Evolutionary conservation across 805 yeast species (phyloP).

Genomic region (Kodamaea neixiangensis): DNA sequence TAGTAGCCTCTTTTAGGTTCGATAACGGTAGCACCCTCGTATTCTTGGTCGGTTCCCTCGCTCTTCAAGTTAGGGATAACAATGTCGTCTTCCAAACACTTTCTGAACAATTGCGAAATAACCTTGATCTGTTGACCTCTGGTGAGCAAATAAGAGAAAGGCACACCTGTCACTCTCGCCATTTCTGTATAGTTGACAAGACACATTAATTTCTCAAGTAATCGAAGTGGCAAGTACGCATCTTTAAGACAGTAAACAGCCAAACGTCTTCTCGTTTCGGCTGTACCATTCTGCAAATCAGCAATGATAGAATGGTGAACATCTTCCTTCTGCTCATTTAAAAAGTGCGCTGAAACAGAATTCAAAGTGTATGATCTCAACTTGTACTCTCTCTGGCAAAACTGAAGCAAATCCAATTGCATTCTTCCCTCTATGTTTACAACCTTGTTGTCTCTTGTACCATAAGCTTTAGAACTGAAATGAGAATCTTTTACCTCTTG

Average conservation of each 20-base stretch:
- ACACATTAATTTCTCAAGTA: slow-evolving; percentile 93
- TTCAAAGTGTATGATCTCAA: slow-evolving; percentile 92
- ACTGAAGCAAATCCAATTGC: slow-evolving; percentile 91
- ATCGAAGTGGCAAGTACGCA: slow-evolving; percentile 86
- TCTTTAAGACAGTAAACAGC: slow-evolving; percentile 98
- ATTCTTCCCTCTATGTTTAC: slow-evolving; percentile 94
- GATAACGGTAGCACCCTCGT: slow-evolving; percentile 99
- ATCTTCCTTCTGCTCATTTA: slow-evolving; percentile 96
- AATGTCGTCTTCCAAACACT: slow-evolving; percentile 82
- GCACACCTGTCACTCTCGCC: slow-evolving; percentile 99
- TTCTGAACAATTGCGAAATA: slow-evolving; percentile 90
- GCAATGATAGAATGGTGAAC: slow-evolving; percentile 97
- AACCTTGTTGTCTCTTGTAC: slow-evolving; percentile 89
- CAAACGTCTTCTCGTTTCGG: slow-evolving; percentile 89
- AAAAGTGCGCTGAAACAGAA: slow-evolving; percentile 90
- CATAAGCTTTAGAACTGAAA: slow-evolving; percentile 94
- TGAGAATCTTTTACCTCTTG: slow-evolving; percentile 81
- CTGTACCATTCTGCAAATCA: slow-evolving; percentile 86
- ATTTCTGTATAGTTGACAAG: slow-evolving; percentile 95
- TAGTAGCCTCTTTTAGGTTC: slow-evolving; percentile 96
- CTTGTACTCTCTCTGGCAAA: slow-evolving; percentile 92
- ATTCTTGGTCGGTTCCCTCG: slow-evolving; percentile 84
- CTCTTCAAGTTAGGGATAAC: slow-evolving; percentile 88
- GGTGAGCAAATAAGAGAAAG: slow-evolving; percentile 81
- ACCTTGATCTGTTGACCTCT: slow-evolving; percentile 99